phyloP scores from a whole-genome alignment of 2,329 filamentous ascomycete species.

The Aspergillus hortae region DNA sequence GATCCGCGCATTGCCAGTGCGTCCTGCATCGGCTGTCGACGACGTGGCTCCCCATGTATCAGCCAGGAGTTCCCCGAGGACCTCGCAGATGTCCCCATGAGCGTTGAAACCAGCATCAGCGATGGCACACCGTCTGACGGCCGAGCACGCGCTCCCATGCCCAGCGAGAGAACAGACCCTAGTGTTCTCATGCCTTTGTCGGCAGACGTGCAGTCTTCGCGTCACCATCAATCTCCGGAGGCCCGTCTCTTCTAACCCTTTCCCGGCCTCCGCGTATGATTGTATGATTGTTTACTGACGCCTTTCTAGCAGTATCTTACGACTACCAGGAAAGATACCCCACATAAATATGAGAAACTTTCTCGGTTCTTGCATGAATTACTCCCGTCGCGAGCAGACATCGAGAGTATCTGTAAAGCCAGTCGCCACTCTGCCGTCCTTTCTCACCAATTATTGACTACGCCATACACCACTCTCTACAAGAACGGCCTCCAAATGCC shows the following conservation, averaged over 20 bases:
- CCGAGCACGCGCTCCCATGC: neutral
- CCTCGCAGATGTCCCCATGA: neutral
- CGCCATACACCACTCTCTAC: neutral
- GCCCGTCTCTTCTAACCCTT: no score
- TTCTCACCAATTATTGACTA: slow-evolving; percentile 1
- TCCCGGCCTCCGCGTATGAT: no score
- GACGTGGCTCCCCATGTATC: slow-evolving; percentile 34
- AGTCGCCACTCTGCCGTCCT: neutral
- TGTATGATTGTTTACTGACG: no score
- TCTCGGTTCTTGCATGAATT: slow-evolving; percentile 1
- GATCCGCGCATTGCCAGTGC: slow-evolving; percentile 9
- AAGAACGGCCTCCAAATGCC: neutral
- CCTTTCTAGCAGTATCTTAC: no score
- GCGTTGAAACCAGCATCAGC: neutral
- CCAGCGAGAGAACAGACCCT: neutral
- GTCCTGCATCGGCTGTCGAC: slow-evolving; percentile 25
- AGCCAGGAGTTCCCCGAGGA: slow-evolving; percentile 45
- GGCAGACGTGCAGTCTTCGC: no score
- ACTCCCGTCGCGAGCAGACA: neutral
- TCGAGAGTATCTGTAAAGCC: neutral
- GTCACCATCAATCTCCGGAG: no score
- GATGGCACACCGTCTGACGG: slow-evolving; percentile 1
- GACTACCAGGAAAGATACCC: no score
- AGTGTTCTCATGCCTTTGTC: no score
- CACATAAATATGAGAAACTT: neutral